A percentile compares a stretch with the other conserved stretches of the same genome.
Evolutionary conservation across 169 alveolate genomes (phyloP).

Genomic region (Plasmodium relictum): DNA sequence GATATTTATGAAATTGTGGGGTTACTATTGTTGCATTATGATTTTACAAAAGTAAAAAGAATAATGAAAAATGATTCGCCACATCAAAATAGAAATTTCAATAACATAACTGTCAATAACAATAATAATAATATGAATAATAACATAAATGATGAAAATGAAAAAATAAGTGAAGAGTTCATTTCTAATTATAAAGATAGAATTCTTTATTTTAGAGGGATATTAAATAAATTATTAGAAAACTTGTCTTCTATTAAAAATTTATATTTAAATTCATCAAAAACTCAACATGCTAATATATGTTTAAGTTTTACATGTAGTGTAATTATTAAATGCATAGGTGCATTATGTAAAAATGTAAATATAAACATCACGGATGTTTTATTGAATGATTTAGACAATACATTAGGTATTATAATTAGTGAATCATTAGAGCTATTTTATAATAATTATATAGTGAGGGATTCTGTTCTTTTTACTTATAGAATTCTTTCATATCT

Average conservation of each 20-base stretch:
- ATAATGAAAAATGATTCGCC: slow-evolving; percentile 6
- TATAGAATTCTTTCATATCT: slow-evolving; percentile 60
- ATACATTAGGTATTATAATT: slow-evolving; percentile 64
- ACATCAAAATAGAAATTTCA: neutral
- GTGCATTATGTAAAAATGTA: slow-evolving; percentile 75
- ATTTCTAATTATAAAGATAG: slow-evolving; percentile 62
- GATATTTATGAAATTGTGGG: slow-evolving; percentile 67
- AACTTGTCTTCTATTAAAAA: slow-evolving; percentile 59
- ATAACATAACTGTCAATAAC: neutral
- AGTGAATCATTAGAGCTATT: slow-evolving; percentile 71
- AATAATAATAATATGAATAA: neutral
- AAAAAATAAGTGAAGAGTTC: slow-evolving; percentile 36
- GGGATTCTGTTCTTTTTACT: slow-evolving; percentile 66
- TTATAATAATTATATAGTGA: slow-evolving; percentile 53
- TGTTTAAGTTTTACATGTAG: slow-evolving; percentile 68
- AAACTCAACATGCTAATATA: slow-evolving; percentile 42
- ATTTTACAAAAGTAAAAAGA: slow-evolving; percentile 20
- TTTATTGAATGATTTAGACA: slow-evolving; percentile 50
- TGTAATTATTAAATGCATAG: slow-evolving; percentile 65
- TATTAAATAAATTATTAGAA: slow-evolving; percentile 62
- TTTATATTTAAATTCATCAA: slow-evolving; percentile 44
- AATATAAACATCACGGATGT: slow-evolving; percentile 50
- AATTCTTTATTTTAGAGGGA: slow-evolving; percentile 49
- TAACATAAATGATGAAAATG: slow-evolving; percentile 12
- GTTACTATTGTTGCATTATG: slow-evolving; percentile 28